These are phyloP conservation scores for Podaxis pistillaris DNA, from an alignment of 768 basidiomycete genomes.

Conservation along the genomic window DNA sequence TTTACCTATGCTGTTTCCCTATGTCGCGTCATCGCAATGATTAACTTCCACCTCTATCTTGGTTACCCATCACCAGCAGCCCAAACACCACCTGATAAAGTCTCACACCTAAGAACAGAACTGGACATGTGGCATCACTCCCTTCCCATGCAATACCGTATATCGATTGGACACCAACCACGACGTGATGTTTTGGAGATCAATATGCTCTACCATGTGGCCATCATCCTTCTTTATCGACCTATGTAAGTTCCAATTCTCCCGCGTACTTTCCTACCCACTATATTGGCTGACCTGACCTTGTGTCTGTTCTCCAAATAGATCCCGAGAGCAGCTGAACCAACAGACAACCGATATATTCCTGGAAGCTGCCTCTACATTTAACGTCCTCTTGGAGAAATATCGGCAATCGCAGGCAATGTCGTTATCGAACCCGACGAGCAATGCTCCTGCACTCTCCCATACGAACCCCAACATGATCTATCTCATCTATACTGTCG, in stretches of 20 bases:
- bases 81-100: constrained; percentile 15
- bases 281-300: not conserved
- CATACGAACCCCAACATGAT: constrained; percentile 23
- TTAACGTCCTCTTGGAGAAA: constrained; percentile 27
- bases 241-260: constrained; percentile 20
- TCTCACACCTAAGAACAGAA: constrained; percentile 19
- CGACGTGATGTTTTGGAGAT: constrained; percentile 26
- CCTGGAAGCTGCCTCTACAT: constrained; percentile 25
- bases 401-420: constrained; percentile 18
- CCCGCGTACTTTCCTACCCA: not conserved
- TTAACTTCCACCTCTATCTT: constrained; percentile 26
- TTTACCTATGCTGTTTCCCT: constrained; percentile 22
- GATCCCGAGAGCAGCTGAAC: constrained; percentile 18
- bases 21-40: constrained; percentile 24
- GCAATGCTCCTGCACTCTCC: constrained; percentile 13
- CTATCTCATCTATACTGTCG: constrained; percentile 22
- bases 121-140: constrained; percentile 26
- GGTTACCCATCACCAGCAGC: constrained; percentile 18
- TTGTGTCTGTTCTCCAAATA: constrained; percentile 7
- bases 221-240: constrained; percentile 25
- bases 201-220: constrained; percentile 30
- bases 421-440: not conserved
- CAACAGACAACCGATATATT: constrained; percentile 20
- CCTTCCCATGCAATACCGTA: constrained; percentile 24
- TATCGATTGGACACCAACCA: constrained; percentile 24